phyloP scores from a whole-genome alignment of 495 filamentous ascomycete species.

The Pseudomonodictys pantanalensis region DNA sequence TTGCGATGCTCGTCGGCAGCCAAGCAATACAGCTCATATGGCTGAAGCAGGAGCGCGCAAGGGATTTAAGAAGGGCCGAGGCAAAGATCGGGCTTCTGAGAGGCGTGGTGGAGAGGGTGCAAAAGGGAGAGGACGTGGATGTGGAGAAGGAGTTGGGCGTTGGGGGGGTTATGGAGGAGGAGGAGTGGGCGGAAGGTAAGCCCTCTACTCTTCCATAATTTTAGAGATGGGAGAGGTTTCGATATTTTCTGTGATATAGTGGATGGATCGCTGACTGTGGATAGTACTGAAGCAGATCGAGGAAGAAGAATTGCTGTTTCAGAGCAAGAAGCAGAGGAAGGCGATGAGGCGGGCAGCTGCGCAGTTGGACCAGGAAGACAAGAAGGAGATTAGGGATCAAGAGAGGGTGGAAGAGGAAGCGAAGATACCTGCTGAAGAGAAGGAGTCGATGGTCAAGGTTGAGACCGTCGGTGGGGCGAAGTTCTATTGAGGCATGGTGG shows the following conservation, averaged over 20 bases:
- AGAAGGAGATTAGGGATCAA: constrained; percentile 2
- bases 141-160: constrained; percentile 80
- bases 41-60: constrained; percentile 68
- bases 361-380: constrained; percentile 20
- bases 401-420: neutral
- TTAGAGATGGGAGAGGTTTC: constrained; percentile 3
- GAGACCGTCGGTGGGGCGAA: constrained; percentile 19
- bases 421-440: neutral
- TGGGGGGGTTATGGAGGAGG: constrained; percentile 70
- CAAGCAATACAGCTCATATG: constrained; percentile 90
- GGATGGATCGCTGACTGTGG: neutral
- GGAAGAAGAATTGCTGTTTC: constrained; percentile 66
- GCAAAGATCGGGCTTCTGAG: constrained; percentile 71
- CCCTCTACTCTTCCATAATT: constrained; percentile 19
- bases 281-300: constrained; percentile 80
- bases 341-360: constrained; percentile 32
- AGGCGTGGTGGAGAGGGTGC: constrained; percentile 78
- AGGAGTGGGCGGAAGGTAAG: constrained; percentile 83
- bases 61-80: constrained; percentile 71
- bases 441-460: constrained; percentile 15
- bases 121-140: constrained; percentile 85
- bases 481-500: constrained; percentile 23
- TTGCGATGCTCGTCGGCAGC: constrained; percentile 86
- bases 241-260: neutral
- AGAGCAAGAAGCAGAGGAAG: constrained; percentile 42